These are phyloP conservation scores for Neurospora sp. DNA, from an alignment of 495 filamentous ascomycete species.

Conservation along the genomic window DNA sequence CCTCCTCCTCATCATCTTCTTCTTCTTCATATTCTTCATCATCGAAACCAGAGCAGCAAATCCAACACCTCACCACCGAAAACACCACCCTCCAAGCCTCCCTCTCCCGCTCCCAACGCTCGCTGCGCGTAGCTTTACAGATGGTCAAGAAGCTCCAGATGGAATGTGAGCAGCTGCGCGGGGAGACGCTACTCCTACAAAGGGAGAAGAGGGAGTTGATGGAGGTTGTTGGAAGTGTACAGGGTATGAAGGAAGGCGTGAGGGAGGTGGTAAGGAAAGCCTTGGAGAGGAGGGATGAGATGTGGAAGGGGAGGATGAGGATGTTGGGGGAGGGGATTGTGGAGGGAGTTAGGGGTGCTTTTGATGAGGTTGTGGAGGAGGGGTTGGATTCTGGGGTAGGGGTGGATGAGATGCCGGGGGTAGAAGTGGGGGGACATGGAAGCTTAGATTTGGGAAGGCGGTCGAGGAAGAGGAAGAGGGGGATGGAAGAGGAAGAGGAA, in stretches of 20 bases:
- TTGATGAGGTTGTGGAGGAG: background rate
- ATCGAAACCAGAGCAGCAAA: background rate
- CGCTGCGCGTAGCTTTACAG: background rate
- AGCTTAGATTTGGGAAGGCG: background rate
- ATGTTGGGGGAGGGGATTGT: background rate
- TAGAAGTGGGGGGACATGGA: background rate
- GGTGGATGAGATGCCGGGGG: background rate
- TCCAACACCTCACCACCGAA: background rate
- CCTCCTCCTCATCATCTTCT: no score
- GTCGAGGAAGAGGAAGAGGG: background rate
- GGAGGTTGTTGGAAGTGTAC: background rate
- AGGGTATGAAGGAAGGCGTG: no score
- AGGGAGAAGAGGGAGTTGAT: background rate
- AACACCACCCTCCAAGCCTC: background rate
- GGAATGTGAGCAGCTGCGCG: background rate
- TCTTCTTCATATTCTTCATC: no score
- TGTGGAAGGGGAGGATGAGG: background rate
- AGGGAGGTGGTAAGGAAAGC: background rate
- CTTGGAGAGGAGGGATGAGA: background rate
- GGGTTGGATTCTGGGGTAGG: background rate
- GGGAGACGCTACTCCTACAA: background rate
- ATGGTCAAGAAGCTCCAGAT: background rate
- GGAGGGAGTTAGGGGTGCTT: background rate
- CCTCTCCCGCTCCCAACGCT: background rate
- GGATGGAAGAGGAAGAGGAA: background rate